These are phyloP conservation scores for Thelephora aurantiotincta DNA, from an alignment of 768 basidiomycete genomes.

Conservation along the genomic window DNA sequence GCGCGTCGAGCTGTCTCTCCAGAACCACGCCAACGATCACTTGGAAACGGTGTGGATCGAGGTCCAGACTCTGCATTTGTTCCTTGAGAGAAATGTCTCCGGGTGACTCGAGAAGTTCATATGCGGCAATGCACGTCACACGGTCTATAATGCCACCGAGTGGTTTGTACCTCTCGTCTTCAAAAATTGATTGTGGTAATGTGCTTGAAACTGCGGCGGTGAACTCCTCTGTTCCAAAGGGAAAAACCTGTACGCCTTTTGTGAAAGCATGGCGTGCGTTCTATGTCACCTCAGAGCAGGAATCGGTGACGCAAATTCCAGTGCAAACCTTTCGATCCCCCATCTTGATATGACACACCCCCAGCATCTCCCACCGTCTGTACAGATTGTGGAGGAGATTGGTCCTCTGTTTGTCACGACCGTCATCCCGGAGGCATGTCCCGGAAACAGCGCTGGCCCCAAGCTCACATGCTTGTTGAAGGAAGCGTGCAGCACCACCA, in stretches of 20 bases:
- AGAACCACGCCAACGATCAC: constrained; percentile 38
- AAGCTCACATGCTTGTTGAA: constrained; percentile 43
- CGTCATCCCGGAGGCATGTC: constrained; percentile 16
- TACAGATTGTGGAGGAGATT: constrained; percentile 20
- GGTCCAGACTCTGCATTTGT: constrained; percentile 3
- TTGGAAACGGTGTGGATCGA: not conserved
- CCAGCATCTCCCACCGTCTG: constrained; percentile 72
- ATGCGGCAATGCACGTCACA: constrained; percentile 50
- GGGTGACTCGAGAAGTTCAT: constrained; percentile 46
- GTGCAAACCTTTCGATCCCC: constrained; percentile 56
- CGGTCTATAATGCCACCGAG: constrained; percentile 48
- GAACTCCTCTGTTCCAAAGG: constrained; percentile 29
- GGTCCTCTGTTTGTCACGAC: too few species aligned
- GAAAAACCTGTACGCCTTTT: constrained; percentile 37
- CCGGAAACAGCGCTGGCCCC: constrained; percentile 26
- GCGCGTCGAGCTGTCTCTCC: constrained; percentile 42
- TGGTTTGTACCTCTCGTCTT: constrained; percentile 32
- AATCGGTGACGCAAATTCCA: constrained; percentile 2
- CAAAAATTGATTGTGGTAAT: constrained; percentile 21
- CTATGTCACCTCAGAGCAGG: constrained; percentile 19
- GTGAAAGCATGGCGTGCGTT: constrained; percentile 44
- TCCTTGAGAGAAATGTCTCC: constrained; percentile 32
- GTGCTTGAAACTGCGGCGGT: constrained; percentile 15
- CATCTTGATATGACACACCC: constrained; percentile 62
- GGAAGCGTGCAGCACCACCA: constrained; percentile 54